Evolutionary conservation across 2,329 filamentous ascomycete species (phyloP), one percentile per base, ranked within the genome.

Genomic region (Sordariomycetes sp.): DNA sequence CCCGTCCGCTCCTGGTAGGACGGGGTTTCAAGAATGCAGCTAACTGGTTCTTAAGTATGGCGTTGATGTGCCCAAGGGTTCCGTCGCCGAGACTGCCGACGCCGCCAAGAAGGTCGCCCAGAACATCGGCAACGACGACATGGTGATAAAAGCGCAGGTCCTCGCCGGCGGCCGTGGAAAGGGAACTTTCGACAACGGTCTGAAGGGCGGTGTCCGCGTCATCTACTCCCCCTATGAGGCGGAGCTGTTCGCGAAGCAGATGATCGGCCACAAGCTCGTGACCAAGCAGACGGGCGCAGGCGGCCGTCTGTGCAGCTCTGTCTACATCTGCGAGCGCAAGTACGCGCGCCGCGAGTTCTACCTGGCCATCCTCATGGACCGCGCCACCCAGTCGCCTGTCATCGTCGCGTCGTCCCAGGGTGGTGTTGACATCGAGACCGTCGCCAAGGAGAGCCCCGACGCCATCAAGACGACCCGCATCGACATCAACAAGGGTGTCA

Each of bases 311-410:
- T 99, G 94, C 84, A 97, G 89, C 76, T 84, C 92, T 63, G 94
- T 99, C 72, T 97, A 96, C 81, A 97, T 99, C 73, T 96, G 93
- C 78, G 94, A 99, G 83, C 92, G 94, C 83, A 99, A 99, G 82
- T 99, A 97, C 71, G 94, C 94, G 67, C 91, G 94, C 66, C 88
- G 94, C 71, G 94, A 99, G 78, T 99, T 99, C 81, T 99, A 99
- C 81, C 87, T 99, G 60, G 94, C 94, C 69, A 88, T 99, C 69
- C 87, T 99, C 68, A 97, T 99, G 94, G 94, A 99, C 80, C 90
- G 94, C 70, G 85, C 81, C 65, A 87, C 88, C 56, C 94, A 97
- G 79, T 81, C 83, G 64, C 94, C 94, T 66, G 91, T 97, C 71
- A 97, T 99, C 67, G 92, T 99, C 61, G 93, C 94, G 65, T 97